Conservation (phyloP, 2,329 filamentous ascomycete species). For the Ceratocystis colombiana region DNA sequence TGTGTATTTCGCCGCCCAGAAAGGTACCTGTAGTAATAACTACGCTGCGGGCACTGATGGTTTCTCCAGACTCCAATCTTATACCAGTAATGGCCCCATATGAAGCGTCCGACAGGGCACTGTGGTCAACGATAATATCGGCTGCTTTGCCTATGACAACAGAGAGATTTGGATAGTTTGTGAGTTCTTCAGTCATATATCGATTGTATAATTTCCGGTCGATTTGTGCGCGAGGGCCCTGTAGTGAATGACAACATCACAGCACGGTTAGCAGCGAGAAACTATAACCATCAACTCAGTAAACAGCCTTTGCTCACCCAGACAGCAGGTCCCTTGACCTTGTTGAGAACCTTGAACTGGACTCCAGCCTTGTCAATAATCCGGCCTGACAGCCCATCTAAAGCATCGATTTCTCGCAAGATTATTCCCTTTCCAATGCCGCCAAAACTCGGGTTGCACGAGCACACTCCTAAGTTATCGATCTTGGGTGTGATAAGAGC, state of each 20-base stretch:
- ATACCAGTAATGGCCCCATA: slow-evolving; percentile 61
- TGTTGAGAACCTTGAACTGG: slow-evolving; percentile 86
- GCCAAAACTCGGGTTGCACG: slow-evolving; percentile 93
- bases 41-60: slow-evolving; percentile 69
- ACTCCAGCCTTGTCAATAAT: slow-evolving; percentile 89
- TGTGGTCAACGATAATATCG: slow-evolving; percentile 58
- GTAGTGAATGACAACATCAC: neutral
- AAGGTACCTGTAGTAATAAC: slow-evolving; percentile 97
- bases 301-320: slow-evolving; percentile 46
- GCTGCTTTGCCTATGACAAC: slow-evolving; percentile 81
- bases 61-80: slow-evolving; percentile 73
- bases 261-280: neutral
- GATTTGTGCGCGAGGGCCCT: slow-evolving; percentile 88
- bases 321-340: slow-evolving; percentile 83
- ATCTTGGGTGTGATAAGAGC: slow-evolving; percentile 80
- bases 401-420: slow-evolving; percentile 84
- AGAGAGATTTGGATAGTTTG: slow-evolving; percentile 64
- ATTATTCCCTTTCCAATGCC: slow-evolving; percentile 99
- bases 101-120: slow-evolving; percentile 47
- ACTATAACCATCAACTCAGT: too few species aligned
- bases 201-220: slow-evolving; percentile 80
- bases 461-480: slow-evolving; percentile 86
- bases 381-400: slow-evolving; percentile 79
- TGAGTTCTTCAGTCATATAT: slow-evolving; percentile 81
- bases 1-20: slow-evolving; percentile 89